A percentile compares a stretch with the other conserved stretches of the same genome.
Conservation (phyloP, 768 basidiomycete genomes). For the Podaxis sp. region DNA sequence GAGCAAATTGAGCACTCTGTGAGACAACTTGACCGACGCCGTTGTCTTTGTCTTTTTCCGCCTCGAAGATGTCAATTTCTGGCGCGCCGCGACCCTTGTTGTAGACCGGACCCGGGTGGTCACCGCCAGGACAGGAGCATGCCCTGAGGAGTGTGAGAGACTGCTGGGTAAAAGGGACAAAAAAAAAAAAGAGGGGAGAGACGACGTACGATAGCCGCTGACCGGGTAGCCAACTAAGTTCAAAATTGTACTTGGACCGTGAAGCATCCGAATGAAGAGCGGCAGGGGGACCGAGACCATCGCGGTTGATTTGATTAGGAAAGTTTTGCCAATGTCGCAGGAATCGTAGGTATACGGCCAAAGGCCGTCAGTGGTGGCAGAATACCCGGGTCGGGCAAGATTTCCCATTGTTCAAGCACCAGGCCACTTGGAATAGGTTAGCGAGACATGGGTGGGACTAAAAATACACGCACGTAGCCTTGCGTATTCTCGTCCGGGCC, state of each 20-base stretch:
- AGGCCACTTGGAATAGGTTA: slow-evolving; percentile 59
- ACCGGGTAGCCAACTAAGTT: slow-evolving; percentile 75
- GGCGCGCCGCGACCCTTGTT: slow-evolving; percentile 68
- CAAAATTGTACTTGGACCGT: slow-evolving; percentile 49
- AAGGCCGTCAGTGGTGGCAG: slow-evolving; percentile 75
- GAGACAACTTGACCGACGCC: slow-evolving; percentile 56
- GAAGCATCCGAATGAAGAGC: slow-evolving; percentile 54
- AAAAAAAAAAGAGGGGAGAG: background rate
- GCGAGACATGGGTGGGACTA: background rate
- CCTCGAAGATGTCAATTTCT: slow-evolving; percentile 84
- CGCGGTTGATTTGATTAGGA: slow-evolving; percentile 61
- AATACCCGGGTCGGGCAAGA: slow-evolving; percentile 78
- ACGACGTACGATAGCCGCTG: slow-evolving; percentile 67
- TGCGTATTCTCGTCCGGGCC: slow-evolving; percentile 53
- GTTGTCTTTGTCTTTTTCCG: slow-evolving; percentile 58
- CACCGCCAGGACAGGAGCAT: slow-evolving; percentile 73
- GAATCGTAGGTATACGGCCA: slow-evolving; percentile 80
- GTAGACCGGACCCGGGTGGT: slow-evolving; percentile 71
- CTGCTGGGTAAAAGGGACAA: background rate
- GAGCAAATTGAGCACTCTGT: slow-evolving; percentile 76
- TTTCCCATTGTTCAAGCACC: slow-evolving; percentile 92
- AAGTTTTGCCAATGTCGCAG: slow-evolving; percentile 81
- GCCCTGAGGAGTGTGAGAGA: slow-evolving; percentile 37
- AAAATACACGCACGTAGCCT: slow-evolving; percentile 43
- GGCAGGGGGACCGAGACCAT: slow-evolving; percentile 57